Evolutionary conservation across 2,329 filamentous ascomycete species (phyloP), one percentile per base, ranked within the genome.

Genomic region (Alternaria angustiovoidea): DNA sequence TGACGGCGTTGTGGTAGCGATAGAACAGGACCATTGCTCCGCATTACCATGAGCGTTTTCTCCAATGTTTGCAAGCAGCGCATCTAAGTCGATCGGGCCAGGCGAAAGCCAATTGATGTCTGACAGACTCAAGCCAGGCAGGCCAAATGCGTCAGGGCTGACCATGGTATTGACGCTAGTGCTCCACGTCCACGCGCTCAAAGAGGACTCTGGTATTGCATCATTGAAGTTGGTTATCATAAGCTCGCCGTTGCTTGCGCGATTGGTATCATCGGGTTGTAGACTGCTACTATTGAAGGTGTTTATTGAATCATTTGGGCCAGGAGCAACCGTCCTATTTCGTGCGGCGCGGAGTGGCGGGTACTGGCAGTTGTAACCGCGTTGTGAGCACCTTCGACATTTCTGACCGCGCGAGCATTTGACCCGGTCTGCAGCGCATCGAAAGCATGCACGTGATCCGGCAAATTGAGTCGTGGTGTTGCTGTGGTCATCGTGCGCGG

Each of bases 391-490:
- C 22, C 73, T 62, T 2, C 52, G 52, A 34, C 74, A 77, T n/a
- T 59, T 62, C 12, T 60, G 51, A 9, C 64, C 68, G 32, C 74
- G 72, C 32, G 74, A 71, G 51, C 73, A 77, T 53, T 66, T 66
- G 9, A 74, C 68, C 30, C 74, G 73, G 30, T 72, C 68, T 11
- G 57, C 48, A 5, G 69, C 69, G 56, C 72, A 76, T 47, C 64
- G 57, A 28, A 62, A 56, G 57, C 73, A 76, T 5, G 73, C 73
- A 42, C 73, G 57, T 24, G 57, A 55, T 48, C 38, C 39, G 18
- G 51, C 28, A 14, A 30, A 36, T 16, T 30, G 39, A 9, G 24
- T 4, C 7, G 26, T 24, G 5, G n/a, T 18, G 28, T 51, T 34
- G 16, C 34, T 47, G 18, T 34, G 46, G 20, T 60, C 55, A 32